A percentile compares a stretch with the other conserved stretches of the same genome.
Evolutionary conservation across 208 protist genomes (phyloP).

Genomic region (Acanthamoeba comandoni): DNA sequence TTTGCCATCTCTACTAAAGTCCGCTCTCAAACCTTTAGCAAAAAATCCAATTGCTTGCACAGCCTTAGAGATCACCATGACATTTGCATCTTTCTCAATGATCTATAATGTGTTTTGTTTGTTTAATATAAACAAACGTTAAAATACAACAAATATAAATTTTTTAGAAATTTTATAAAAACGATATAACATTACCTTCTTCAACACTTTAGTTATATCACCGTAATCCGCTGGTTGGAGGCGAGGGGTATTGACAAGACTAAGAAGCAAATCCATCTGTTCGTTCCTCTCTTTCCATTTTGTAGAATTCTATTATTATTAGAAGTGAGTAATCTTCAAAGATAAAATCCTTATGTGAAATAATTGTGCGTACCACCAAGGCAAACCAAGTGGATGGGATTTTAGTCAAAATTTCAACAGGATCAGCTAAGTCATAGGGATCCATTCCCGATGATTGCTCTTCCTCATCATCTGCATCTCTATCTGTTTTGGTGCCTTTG

Average conservation of each 20-base stretch:
- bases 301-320: background rate
- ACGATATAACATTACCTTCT: too few relatives aligned
- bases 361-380: slow-evolving; percentile 43
- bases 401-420: slow-evolving; percentile 71
- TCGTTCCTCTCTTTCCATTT: slow-evolving; percentile 82
- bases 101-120: too few relatives aligned
- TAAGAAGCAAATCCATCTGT: slow-evolving; percentile 70
- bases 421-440: slow-evolving; percentile 74
- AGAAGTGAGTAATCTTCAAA: background rate
- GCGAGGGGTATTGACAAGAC: slow-evolving; percentile 40
- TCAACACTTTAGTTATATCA: slow-evolving; percentile 73
- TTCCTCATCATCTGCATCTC: slow-evolving; percentile 75
- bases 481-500: too few relatives aligned
- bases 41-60: slow-evolving; percentile 29
- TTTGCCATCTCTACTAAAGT: slow-evolving; percentile 47
- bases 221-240: slow-evolving; percentile 71
- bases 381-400: slow-evolving; percentile 58
- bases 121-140: too few relatives aligned
- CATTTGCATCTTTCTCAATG: slow-evolving; percentile 76
- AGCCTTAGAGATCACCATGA: slow-evolving; percentile 73
- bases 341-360: background rate
- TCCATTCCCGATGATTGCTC: slow-evolving; percentile 54
- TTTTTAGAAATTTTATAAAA: too few relatives aligned
- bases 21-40: slow-evolving; percentile 71
- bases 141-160: too few relatives aligned